Percentiles rank a stretch among this genome's conserved stretches.
Conservation (phyloP, 495 filamentous ascomycete genomes). For the Penicillium longicatenatum region DNA sequence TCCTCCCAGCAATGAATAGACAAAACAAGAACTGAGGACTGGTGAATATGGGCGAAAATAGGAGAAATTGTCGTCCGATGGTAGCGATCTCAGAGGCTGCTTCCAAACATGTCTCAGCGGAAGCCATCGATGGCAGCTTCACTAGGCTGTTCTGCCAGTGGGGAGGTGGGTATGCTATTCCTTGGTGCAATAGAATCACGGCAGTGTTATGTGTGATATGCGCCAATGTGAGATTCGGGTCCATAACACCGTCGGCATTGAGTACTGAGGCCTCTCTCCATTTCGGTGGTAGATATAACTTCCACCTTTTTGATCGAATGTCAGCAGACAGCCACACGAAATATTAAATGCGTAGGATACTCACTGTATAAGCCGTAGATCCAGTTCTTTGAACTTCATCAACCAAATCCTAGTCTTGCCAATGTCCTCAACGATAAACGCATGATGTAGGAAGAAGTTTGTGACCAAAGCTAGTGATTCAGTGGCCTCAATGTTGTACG, state of each 20-base stretch:
- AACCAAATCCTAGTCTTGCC: slow-evolving; percentile 37
- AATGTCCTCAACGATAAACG: slow-evolving; percentile 24
- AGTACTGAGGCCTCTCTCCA: slow-evolving; percentile 30
- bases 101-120: slow-evolving; percentile 14
- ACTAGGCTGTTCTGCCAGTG: background rate
- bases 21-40: slow-evolving; percentile 14
- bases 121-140: slow-evolving; percentile 36
- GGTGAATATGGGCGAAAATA: slow-evolving; percentile 1
- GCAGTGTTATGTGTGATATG: slow-evolving; percentile 9
- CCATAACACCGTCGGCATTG: slow-evolving; percentile 4
- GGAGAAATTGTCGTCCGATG: slow-evolving; percentile 9
- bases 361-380: slow-evolving; percentile 21
- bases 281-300: slow-evolving; percentile 40
- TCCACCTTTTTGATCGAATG: too few relatives aligned
- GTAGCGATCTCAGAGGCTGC: slow-evolving; percentile 12
- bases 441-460: slow-evolving; percentile 19
- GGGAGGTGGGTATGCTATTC: background rate
- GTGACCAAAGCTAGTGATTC: slow-evolving; percentile 12
- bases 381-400: slow-evolving; percentile 24
- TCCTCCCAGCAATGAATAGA: slow-evolving; percentile 18
- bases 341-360: background rate
- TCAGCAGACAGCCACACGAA: too few relatives aligned
- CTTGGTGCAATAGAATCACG: slow-evolving; percentile 1
- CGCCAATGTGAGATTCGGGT: slow-evolving; percentile 20
- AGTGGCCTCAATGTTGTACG: slow-evolving; percentile 29